Base-by-base conservation (phyloP, 768 basidiomycete species). In the Pleurotus cornucopiae region DNA sequence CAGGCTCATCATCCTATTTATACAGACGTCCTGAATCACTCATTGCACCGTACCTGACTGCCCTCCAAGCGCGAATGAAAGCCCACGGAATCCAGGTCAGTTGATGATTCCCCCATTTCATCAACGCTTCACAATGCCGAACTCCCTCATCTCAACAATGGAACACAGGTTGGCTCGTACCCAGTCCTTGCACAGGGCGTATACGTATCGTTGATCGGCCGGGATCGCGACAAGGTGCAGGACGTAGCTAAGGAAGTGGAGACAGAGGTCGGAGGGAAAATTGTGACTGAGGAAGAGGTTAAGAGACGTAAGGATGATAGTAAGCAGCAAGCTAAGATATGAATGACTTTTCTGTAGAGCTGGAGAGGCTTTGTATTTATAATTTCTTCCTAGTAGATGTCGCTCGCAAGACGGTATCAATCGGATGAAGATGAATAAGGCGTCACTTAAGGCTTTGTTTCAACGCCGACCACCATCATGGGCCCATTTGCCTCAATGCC, bases 31-130 rank as follows among this genome's bases (percentile, higher is more conserved):
- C 90, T 0, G 95, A 98, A 74, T 91, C 90, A 1, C 82, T 83
- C 66, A 83, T 83, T 46, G 80, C 95, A 13, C 94, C 95, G 0
- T 97, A 87, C 70, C 77, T 98, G 21, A 89, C 91, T 1, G 73
- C 79, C 7, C 78, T 98, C 1, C 88, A 91, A 65, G 77, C 80
- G 39, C 84, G 89, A 49, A 81, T 93, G 2, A 82, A 79, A 64
- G 71, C 78, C 2, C 88, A 91, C 47, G 88, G 86, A 9, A 83
- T 98, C 47, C 85, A 90, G 66, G 80, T 95, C 16, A 89, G 94
- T 41, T 9, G 89, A 87, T 30, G 92, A 90, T 69, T 85, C 87
- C 37, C 41, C 25, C 30, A 46, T 56, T 16, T 47, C 45, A 14
- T 26, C 57, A 23, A 23, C 23, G 23, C 23, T 23, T 23, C 23